Percentiles rank a stretch among this genome's conserved stretches.
Conservation (phyloP, 1,139 yeast species). For the Schizosaccharomyces versatilis region DNA sequence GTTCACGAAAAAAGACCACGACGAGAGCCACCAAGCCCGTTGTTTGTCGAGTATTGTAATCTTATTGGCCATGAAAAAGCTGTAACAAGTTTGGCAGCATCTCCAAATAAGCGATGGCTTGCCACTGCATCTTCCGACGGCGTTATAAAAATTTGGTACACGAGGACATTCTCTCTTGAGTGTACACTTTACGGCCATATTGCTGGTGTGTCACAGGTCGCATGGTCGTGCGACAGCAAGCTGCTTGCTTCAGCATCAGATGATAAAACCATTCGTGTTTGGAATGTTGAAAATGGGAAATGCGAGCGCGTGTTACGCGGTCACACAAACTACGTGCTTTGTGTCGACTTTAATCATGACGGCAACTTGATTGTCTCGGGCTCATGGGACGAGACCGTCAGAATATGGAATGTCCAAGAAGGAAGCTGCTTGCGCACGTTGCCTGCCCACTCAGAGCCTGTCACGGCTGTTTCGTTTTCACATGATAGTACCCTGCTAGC, state of each 20-base stretch:
- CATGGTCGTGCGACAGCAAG: slow-evolving; percentile 56
- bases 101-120: neutral
- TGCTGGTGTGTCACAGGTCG: slow-evolving; percentile 45
- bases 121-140: slow-evolving; percentile 22
- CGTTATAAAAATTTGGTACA: slow-evolving; percentile 26
- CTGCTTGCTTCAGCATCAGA: slow-evolving; percentile 71
- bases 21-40: neutral
- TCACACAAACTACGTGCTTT: slow-evolving; percentile 69
- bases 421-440: slow-evolving; percentile 56
- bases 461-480: slow-evolving; percentile 46
- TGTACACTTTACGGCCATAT: slow-evolving; percentile 37
- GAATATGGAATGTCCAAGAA: slow-evolving; percentile 66
- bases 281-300: slow-evolving; percentile 35
- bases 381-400: slow-evolving; percentile 49
- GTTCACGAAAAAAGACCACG: no score
- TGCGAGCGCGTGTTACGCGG: slow-evolving; percentile 43
- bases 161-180: slow-evolving; percentile 18
- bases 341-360: slow-evolving; percentile 45
- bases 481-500: slow-evolving; percentile 68
- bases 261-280: slow-evolving; percentile 57
- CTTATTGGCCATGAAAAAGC: neutral
- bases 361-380: slow-evolving; percentile 69
- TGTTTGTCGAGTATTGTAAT: neutral
- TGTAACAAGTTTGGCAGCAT: neutral
- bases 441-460: slow-evolving; percentile 88